A percentile compares a stretch with the other conserved stretches of the same genome.
Conservation (phyloP, 495 filamentous ascomycete species). For the Penicillium waksmanii region DNA sequence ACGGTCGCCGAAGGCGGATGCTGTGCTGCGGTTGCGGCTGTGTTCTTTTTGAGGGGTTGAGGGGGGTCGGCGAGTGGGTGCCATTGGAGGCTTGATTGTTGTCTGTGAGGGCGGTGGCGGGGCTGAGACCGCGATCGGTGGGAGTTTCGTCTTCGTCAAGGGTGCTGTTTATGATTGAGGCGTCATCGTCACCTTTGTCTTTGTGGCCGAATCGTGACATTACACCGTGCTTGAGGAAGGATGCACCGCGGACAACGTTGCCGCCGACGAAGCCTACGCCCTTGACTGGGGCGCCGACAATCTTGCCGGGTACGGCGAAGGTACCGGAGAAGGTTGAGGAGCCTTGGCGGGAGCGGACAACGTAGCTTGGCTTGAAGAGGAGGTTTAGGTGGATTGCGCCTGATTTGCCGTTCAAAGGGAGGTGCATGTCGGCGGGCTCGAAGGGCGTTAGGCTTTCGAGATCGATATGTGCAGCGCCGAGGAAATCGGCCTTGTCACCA, state of each 20-base stretch:
- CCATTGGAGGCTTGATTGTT: conserved; percentile 32
- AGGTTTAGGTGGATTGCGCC: conserved; percentile 80
- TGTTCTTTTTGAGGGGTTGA: conserved; percentile 53
- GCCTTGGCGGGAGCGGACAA: conserved; percentile 84
- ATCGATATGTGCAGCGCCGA: conserved; percentile 78
- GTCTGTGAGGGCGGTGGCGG: conserved; percentile 38
- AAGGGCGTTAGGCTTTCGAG: conserved; percentile 86
- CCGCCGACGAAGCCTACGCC: conserved; percentile 80
- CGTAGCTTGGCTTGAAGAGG: conserved; percentile 93
- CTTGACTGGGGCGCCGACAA: conserved; percentile 92
- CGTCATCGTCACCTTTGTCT: conserved; percentile 63
- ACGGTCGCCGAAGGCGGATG: conserved; percentile 47
- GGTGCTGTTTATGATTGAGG: conserved; percentile 17
- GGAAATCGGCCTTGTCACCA: conserved; percentile 84
- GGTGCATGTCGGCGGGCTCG: conserved; percentile 66
- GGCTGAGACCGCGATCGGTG: conserved; percentile 42
- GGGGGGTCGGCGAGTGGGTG: conserved; percentile 27
- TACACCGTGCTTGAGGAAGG: conserved; percentile 81
- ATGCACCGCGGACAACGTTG: conserved; percentile 83
- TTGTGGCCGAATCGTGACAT: conserved; percentile 54
- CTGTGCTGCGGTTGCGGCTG: conserved; percentile 69
- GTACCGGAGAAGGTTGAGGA: conserved; percentile 93
- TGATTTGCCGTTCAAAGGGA: conserved; percentile 87
- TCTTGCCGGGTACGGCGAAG: conserved; percentile 86
- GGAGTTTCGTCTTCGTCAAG: conserved; percentile 44